Evolutionary conservation across 441 rosid genomes (phyloP).

Genomic region (Iberis amara): DNA sequence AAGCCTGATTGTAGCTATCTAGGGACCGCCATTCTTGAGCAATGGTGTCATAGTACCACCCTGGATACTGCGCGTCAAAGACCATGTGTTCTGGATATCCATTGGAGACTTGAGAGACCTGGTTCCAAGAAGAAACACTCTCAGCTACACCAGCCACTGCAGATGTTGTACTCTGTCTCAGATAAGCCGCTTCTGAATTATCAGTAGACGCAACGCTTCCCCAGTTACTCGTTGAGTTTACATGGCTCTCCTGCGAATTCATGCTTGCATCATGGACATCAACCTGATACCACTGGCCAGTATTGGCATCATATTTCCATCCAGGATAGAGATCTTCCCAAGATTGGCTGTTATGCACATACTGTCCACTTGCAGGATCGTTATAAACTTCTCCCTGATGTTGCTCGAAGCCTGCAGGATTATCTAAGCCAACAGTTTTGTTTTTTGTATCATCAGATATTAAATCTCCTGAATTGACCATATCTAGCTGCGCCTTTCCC

Average conservation of each 20-base stretch:
- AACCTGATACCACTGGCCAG: constrained; percentile 85
- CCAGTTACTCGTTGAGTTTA: constrained; percentile 38
- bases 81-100: constrained; percentile 87
- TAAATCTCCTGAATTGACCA: constrained; percentile 13
- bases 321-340: constrained; percentile 93
- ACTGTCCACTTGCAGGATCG: constrained; percentile 43
- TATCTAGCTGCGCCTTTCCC: constrained; percentile 31
- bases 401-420: constrained; percentile 25
- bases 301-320: constrained; percentile 71
- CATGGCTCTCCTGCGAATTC: constrained; percentile 33
- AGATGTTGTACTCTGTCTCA: constrained; percentile 56
- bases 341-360: constrained; percentile 46
- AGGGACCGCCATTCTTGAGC: constrained; percentile 63
- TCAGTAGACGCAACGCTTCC: constrained; percentile 33
- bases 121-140: constrained; percentile 61
- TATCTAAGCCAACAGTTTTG: background rate
- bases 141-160: constrained; percentile 43
- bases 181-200: constrained; percentile 48
- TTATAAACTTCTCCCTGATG: constrained; percentile 43
- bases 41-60: constrained; percentile 83
- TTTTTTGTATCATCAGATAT: constrained; percentile 28
- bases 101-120: constrained; percentile 49
- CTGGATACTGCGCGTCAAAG: constrained; percentile 88
- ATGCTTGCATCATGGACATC: constrained; percentile 36
- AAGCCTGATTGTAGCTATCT: constrained; percentile 60